phyloP scores from a whole-genome alignment of 2,329 filamentous ascomycete genomes.

The Geoglossum cookeanum region DNA sequence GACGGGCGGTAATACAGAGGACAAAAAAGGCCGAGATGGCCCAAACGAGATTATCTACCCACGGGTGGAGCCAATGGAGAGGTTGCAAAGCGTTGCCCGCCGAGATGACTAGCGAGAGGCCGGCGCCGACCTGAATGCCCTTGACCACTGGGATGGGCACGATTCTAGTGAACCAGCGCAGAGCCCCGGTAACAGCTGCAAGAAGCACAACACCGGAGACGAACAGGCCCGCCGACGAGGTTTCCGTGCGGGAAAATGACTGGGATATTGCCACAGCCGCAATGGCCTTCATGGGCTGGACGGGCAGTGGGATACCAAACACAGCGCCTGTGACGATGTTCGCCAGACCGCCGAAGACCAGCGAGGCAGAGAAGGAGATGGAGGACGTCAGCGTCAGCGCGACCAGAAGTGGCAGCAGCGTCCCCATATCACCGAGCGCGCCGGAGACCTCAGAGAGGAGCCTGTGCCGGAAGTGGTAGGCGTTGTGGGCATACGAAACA shows the following conservation, averaged over 20 bases:
- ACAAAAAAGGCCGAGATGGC: conserved; percentile 52
- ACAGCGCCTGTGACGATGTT: conserved; percentile 66
- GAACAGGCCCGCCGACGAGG: conserved; percentile 66
- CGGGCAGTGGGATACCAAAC: conserved; percentile 78
- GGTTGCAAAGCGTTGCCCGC: conserved; percentile 48
- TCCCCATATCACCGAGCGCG: conserved; percentile 31
- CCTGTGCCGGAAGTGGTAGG: conserved; percentile 32
- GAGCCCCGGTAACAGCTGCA: conserved; percentile 61
- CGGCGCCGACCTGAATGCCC: conserved; percentile 85
- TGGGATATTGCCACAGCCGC: conserved; percentile 71
- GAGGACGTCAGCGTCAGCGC: conserved; percentile 61
- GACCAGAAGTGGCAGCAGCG: conserved; percentile 32
- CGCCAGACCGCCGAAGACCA: conserved; percentile 74
- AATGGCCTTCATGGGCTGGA: conserved; percentile 83
- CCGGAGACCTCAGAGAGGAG: conserved; percentile 68
- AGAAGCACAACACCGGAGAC: conserved; percentile 56
- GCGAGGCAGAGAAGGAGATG: conserved; percentile 63
- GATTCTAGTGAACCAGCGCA: conserved; percentile 50
- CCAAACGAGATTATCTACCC: conserved; percentile 64
- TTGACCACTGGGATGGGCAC: conserved; percentile 81
- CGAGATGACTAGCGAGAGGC: conserved; percentile 62
- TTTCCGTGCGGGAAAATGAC: conserved; percentile 45
- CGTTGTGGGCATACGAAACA: conserved; percentile 25
- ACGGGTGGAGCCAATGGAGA: conserved; percentile 47
- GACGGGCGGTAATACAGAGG: conserved; percentile 46